These are phyloP conservation scores for Amyloporia xantha DNA, from an alignment of 768 basidiomycete species.

Conservation along the genomic window DNA sequence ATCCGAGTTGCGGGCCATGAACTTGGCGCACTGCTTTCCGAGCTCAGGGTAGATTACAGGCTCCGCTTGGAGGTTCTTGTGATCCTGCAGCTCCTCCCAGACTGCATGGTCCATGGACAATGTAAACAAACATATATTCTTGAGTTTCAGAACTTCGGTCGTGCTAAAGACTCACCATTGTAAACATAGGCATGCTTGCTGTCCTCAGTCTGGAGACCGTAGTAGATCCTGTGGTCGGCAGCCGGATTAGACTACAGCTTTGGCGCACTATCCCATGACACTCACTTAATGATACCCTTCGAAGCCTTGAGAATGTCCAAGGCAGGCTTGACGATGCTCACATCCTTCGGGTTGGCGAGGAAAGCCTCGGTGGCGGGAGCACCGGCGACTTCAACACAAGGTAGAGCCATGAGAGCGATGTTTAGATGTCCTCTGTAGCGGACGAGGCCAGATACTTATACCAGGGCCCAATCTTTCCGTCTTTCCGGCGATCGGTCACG, in stretches of 20 bases:
- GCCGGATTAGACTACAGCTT: neutral
- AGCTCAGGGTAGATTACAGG: constrained; percentile 9
- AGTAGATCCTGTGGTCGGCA: constrained; percentile 9
- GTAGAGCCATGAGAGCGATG: constrained; percentile 6
- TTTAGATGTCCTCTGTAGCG: neutral
- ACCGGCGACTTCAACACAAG: constrained; percentile 13
- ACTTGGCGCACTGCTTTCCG: neutral
- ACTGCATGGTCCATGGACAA: neutral
- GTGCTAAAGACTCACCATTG: constrained; percentile 6
- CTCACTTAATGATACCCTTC: constrained; percentile 2
- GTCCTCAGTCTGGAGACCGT: constrained; percentile 14
- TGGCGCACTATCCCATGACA: neutral
- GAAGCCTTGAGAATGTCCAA: constrained; percentile 11
- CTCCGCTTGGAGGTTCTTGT: constrained; percentile 1
- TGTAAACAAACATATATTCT: neutral
- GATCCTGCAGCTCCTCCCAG: constrained; percentile 10
- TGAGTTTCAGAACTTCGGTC: no score
- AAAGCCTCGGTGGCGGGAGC: constrained; percentile 12
- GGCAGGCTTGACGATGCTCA: constrained; percentile 6
- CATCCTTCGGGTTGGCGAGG: constrained; percentile 9
- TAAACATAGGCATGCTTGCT: constrained; percentile 8
- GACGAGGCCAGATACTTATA: neutral
- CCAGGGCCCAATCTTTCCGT: no score
- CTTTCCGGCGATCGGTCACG: neutral
- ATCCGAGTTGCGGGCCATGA: constrained; percentile 3